Base-by-base conservation (phyloP, 1,139 yeast species). In the Spencermartinsiella ligniputridi region DNA sequence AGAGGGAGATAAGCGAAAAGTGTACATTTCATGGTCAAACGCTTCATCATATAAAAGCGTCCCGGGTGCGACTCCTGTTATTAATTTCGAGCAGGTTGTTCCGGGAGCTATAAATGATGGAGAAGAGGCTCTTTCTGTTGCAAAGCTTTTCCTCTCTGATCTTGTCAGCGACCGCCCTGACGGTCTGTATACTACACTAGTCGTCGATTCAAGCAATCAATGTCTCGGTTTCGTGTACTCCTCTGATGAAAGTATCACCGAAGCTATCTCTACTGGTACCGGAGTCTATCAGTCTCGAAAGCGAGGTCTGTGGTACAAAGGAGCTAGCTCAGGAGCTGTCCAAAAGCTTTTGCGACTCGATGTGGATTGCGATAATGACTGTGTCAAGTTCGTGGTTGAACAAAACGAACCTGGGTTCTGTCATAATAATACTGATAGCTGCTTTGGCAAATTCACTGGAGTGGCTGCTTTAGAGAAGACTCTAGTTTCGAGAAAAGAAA, bases 251-350 rank as follows among this genome's bases (percentile, higher is more conserved):
- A 87, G 96, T 30, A 79, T 94, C 54, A 69, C 75, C 41, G 94
- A 86, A 56, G 92, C 97, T 3, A 76, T 92, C 54, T 78, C 79
- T 49, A 85, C 87, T 33, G 77, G 79, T 40, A 80, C 86, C 12
- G 99, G 99, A 42, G 96, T 92, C 6, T 92, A 92, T 67, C 97
- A 86, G 66, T 88, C 96, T 3, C 82, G 98, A 56, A 81, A 83
- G 53, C 82, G 83, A 49, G 88, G 94, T 19, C 74, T 92, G 48
- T 92, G 99, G 98, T 86, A 84, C 66, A 92, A 92, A 66, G 99
- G 98, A 32, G 85, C 85, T 47, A 86, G 96, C 3, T 84, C 95
- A 27, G 98, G 98, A 9, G 96, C 96, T 41, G 87, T 95, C 1
- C 98, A 92, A 67, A 73, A 72, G 53, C 72, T 92, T 44, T 56